phyloP scores from a whole-genome alignment of 2,329 filamentous ascomycete species.

The Cytospora schulzeri region DNA sequence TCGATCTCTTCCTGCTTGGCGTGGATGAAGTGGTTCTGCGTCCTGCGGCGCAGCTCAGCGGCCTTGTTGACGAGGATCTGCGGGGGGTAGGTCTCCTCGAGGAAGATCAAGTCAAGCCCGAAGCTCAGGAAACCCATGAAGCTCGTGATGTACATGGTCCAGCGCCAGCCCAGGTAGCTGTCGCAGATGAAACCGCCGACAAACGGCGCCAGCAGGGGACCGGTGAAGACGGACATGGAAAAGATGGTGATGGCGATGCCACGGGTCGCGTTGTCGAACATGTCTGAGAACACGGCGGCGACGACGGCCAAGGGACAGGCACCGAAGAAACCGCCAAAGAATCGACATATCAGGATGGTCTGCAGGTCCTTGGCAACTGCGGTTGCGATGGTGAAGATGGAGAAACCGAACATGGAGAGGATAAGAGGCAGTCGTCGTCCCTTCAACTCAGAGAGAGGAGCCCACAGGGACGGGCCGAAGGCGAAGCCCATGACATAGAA shows the following conservation, averaged over 20 bases:
- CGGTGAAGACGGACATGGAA: conserved; percentile 65
- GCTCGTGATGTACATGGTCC: conserved; percentile 66
- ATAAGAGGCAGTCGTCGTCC: conserved; percentile 67
- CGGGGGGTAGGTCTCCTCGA: conserved; percentile 72
- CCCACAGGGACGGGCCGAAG: conserved; percentile 71
- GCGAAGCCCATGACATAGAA: conserved; percentile 74
- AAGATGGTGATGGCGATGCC: conserved; percentile 61
- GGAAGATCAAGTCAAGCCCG: conserved; percentile 60
- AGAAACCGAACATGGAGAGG: conserved; percentile 68
- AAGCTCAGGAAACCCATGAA: conserved; percentile 67
- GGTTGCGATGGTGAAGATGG: conserved; percentile 66
- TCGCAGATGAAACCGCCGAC: conserved; percentile 69
- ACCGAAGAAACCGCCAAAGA: conserved; percentile 74
- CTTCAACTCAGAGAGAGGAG: conserved; percentile 71
- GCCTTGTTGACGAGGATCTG: conserved; percentile 65
- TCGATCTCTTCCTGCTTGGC: conserved; percentile 74
- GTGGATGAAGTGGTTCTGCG: conserved; percentile 71
- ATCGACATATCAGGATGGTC: conserved; percentile 70
- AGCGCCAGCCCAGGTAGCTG: conserved; percentile 69
- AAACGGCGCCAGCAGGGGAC: conserved; percentile 68
- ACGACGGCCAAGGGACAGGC: conserved; percentile 70
- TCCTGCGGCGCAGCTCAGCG: conserved; percentile 61
- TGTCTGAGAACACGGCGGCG: conserved; percentile 71
- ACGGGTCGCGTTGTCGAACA: conserved; percentile 66
- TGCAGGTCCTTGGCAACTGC: conserved; percentile 69